phyloP scores from a whole-genome alignment of 192 early-diverging fungal genomes.

The Paraglomus brasilianum region DNA sequence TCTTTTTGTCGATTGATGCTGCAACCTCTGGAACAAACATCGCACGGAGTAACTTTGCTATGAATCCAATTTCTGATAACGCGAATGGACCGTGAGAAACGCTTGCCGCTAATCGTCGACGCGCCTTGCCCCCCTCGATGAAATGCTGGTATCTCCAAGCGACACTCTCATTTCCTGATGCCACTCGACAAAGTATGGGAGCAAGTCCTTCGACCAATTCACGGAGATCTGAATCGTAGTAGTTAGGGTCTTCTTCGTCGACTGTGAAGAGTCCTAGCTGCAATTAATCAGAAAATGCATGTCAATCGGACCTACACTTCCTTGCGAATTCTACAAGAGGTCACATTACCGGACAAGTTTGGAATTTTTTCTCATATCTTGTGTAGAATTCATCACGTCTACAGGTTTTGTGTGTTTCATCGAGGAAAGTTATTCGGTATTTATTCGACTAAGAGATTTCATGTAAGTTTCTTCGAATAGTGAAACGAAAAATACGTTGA shows the following conservation, averaged over 20 bases:
- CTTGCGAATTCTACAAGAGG: no score
- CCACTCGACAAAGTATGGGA: conserved; percentile 6
- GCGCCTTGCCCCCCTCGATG: conserved; percentile 11
- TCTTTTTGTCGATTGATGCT: conserved; percentile 11
- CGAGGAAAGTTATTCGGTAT: conserved; percentile 4
- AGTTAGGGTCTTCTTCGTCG: conserved; percentile 12
- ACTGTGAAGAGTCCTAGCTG: conserved; percentile 4
- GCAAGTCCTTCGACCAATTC: not conserved
- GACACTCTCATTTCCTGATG: conserved; percentile 1
- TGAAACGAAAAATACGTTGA: not conserved
- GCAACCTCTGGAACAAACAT: conserved; percentile 22
- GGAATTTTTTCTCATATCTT: conserved; percentile 5
- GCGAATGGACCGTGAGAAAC: conserved; percentile 14
- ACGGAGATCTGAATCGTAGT: not conserved
- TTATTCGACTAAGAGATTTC: conserved; percentile 4
- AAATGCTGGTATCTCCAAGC: conserved; percentile 22
- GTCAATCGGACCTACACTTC: no score
- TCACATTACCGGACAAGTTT: conserved; percentile 11
- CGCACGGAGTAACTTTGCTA: not conserved
- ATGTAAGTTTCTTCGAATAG: not conserved
- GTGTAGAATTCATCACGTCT: conserved; percentile 15
- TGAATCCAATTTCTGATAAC: not conserved
- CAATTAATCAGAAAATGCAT: no score
- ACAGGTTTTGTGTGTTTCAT: not conserved
- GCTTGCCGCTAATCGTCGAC: not conserved